Percentiles rank a stretch among this genome's conserved stretches.
These are phyloP conservation scores for Hamigera avellanea DNA, from an alignment of 495 filamentous ascomycete genomes.

Conservation along the genomic window DNA sequence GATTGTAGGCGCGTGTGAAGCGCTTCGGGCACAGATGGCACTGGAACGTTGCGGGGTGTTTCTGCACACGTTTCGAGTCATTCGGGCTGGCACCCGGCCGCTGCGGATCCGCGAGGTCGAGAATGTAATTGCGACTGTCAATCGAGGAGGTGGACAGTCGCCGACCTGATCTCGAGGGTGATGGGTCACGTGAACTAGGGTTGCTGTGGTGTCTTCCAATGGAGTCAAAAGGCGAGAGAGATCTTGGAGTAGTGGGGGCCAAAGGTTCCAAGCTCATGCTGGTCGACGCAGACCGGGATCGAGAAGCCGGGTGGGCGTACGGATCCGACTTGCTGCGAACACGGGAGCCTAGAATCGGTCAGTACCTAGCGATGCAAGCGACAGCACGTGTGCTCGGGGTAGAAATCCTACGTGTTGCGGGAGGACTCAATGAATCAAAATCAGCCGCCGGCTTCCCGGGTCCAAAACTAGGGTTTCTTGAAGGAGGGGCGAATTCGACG, in stretches of 20 bases:
- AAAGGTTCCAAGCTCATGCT: slow-evolving; percentile 32
- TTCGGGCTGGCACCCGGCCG: slow-evolving; percentile 56
- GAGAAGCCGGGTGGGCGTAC: slow-evolving; percentile 35
- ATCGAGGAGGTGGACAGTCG: slow-evolving; percentile 85
- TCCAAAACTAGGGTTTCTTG: slow-evolving; percentile 59
- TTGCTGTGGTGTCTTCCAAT: slow-evolving; percentile 24
- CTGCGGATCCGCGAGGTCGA: slow-evolving; percentile 81
- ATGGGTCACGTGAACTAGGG: slow-evolving; percentile 43
- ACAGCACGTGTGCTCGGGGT: slow-evolving; percentile 1
- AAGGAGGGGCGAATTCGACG: slow-evolving; percentile 86
- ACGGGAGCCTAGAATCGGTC: slow-evolving; percentile 38
- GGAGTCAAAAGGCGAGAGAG: slow-evolving; percentile 55
- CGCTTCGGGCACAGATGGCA: slow-evolving; percentile 77
- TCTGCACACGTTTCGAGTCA: slow-evolving; percentile 70
- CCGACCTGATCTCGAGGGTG: slow-evolving; percentile 49
- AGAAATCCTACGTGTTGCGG: slow-evolving; percentile 61
- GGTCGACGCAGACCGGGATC: slow-evolving; percentile 31
- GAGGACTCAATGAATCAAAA: slow-evolving; percentile 72
- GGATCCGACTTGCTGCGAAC: slow-evolving; percentile 64
- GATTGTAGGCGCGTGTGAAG: slow-evolving; percentile 81
- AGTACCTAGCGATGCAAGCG: slow-evolving; percentile 8
- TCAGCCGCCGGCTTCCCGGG: slow-evolving; percentile 51
- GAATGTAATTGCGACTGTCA: slow-evolving; percentile 78
- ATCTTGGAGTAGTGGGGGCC: slow-evolving; percentile 40
- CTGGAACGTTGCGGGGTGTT: slow-evolving; percentile 89